Conservation (phyloP, 2,329 filamentous ascomycete species). For the Hypomyces rosellus region DNA sequence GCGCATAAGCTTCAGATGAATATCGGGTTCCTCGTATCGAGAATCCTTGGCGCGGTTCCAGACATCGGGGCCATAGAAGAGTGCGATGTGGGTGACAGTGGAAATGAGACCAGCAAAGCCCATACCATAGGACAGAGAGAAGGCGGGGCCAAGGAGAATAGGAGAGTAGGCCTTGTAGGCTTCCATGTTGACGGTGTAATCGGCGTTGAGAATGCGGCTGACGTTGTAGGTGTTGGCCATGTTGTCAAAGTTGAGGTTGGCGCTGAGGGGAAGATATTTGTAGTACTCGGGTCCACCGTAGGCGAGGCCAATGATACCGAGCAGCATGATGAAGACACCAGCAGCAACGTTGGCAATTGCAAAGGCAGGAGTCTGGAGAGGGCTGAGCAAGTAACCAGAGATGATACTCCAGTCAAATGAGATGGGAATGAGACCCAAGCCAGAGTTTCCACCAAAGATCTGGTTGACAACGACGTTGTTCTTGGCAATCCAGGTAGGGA, state of each 20-base stretch:
- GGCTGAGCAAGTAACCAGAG: constrained; percentile 49
- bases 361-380: constrained; percentile 53
- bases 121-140: constrained; percentile 49
- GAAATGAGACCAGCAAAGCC: constrained; percentile 51
- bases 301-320: constrained; percentile 47
- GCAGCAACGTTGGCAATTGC: constrained; percentile 54
- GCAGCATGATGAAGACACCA: constrained; percentile 43
- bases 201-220: constrained; percentile 44
- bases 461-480: constrained; percentile 57
- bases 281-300: constrained; percentile 45
- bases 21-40: constrained; percentile 38
- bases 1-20: constrained; percentile 50
- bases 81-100: constrained; percentile 43
- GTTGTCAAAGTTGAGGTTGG: constrained; percentile 53
- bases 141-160: constrained; percentile 48
- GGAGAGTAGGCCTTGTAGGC: constrained; percentile 54
- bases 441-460: constrained; percentile 56
- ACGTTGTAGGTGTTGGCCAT: constrained; percentile 52
- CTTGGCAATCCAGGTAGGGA: constrained; percentile 56
- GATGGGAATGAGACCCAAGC: constrained; percentile 56
- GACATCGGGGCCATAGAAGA: constrained; percentile 49
- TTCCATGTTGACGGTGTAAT: constrained; percentile 46
- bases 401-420: constrained; percentile 62
- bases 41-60: constrained; percentile 25
- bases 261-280: constrained; percentile 50